phyloP scores from a whole-genome alignment of 2,329 filamentous ascomycete species.

The Penicillium fuscoglaucum region DNA sequence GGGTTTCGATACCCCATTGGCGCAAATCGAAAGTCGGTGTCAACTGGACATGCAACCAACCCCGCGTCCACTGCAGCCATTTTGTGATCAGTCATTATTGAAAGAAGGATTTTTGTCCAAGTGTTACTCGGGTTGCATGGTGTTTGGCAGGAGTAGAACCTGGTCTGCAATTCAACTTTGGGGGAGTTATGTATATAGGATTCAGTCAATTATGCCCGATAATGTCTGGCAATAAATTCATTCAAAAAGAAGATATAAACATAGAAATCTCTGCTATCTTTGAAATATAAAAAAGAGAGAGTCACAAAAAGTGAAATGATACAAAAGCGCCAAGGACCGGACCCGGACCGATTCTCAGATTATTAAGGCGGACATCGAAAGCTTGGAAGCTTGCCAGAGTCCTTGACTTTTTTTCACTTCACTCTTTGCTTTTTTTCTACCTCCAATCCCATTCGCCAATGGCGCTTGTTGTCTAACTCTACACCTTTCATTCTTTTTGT shows the following conservation, averaged over 20 bases:
- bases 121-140: conserved; percentile 10
- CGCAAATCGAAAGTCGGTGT: conserved; percentile 10
- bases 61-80: conserved; percentile 6
- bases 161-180: conserved; percentile 4
- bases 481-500: conserved; percentile 4
- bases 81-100: conserved; percentile 6
- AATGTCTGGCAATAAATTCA: not conserved
- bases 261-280: not conserved
- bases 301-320: not conserved
- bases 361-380: conserved; percentile 26
- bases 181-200: conserved; percentile 10
- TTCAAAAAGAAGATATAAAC: not conserved
- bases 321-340: conserved; percentile 6
- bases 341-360: conserved; percentile 12
- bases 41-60: not conserved
- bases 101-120: not conserved
- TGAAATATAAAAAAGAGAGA: not conserved
- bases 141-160: conserved; percentile 7
- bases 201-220: conserved; percentile 3
- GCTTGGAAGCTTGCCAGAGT: conserved; percentile 17
- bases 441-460: conserved; percentile 13
- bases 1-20: conserved; percentile 4
- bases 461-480: conserved; percentile 17
- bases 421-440: conserved; percentile 9
- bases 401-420: conserved; percentile 13